These are phyloP conservation scores for Diplodia mutila DNA, from an alignment of 2,329 filamentous ascomycete species.

Conservation along the genomic window DNA sequence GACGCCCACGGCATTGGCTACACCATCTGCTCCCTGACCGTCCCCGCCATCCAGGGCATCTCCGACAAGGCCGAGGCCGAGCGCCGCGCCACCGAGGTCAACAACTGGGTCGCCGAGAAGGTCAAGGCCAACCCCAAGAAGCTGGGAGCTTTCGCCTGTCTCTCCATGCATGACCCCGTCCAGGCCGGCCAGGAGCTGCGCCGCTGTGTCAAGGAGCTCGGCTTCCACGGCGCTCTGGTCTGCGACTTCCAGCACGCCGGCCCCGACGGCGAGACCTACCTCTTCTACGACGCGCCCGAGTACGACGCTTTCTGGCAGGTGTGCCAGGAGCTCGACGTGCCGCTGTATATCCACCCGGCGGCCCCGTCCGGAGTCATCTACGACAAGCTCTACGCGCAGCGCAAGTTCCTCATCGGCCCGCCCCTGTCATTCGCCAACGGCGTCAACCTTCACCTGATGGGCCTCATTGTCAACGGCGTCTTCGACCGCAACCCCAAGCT, in stretches of 20 bases:
- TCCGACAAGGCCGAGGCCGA: slow-evolving; percentile 34
- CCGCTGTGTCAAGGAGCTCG: slow-evolving; percentile 57
- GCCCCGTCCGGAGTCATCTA: slow-evolving; percentile 58
- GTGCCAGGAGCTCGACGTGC: slow-evolving; percentile 63
- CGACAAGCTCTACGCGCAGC: slow-evolving; percentile 62
- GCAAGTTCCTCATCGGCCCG: slow-evolving; percentile 61
- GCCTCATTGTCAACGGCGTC: slow-evolving; percentile 55
- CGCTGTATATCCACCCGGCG: slow-evolving; percentile 66
- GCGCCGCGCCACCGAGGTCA: slow-evolving; percentile 33
- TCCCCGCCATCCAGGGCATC: slow-evolving; percentile 36
- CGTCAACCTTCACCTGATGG: slow-evolving; percentile 61
- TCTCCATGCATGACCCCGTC: slow-evolving; percentile 55
- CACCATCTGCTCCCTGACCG: slow-evolving; percentile 35
- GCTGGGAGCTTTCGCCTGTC: slow-evolving; percentile 21
- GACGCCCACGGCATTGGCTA: slow-evolving; percentile 34
- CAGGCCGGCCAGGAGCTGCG: slow-evolving; percentile 56
- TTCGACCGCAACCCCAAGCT: slow-evolving; percentile 54
- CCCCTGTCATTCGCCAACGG: slow-evolving; percentile 48
- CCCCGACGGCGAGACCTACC: slow-evolving; percentile 60
- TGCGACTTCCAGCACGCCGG: slow-evolving; percentile 66
- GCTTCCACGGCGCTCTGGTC: slow-evolving; percentile 42
- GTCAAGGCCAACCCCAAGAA: slow-evolving; percentile 30
- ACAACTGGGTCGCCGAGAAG: slow-evolving; percentile 34
- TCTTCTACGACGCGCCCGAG: slow-evolving; percentile 66
- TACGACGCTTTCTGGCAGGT: slow-evolving; percentile 67